Percentiles rank a stretch among this genome's conserved stretches.
Evolutionary conservation across 805 yeast species (phyloP).

Genomic region (Naumovozyma dairenensis): DNA sequence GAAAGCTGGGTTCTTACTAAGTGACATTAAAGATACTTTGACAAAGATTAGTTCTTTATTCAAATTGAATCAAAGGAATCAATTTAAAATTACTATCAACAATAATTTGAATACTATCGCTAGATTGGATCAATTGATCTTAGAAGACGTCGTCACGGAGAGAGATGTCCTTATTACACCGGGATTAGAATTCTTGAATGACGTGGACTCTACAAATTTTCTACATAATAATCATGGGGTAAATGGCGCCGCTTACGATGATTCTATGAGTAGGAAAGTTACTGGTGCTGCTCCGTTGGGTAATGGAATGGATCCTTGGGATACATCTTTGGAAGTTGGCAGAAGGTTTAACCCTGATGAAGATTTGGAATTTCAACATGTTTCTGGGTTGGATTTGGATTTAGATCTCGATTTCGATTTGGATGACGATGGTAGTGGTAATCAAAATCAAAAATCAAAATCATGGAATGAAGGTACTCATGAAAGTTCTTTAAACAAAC

Average conservation of each 20-base stretch:
- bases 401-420: constrained; percentile 26
- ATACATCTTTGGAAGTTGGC: constrained; percentile 26
- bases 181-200: constrained; percentile 34
- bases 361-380: constrained; percentile 12
- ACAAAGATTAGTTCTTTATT: constrained; percentile 63
- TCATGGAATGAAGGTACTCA: constrained; percentile 23
- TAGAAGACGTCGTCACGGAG: constrained; percentile 73
- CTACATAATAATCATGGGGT: constrained; percentile 4
- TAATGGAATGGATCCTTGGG: constrained; percentile 11
- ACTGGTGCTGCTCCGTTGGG: constrained; percentile 23
- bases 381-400: constrained; percentile 23
- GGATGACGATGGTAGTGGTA: constrained; percentile 6
- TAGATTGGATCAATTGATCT: constrained; percentile 47
- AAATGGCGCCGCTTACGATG: too few relatives aligned
- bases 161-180: constrained; percentile 63
- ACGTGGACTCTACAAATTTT: constrained; percentile 10
- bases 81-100: constrained; percentile 50
- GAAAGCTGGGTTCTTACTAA: constrained; percentile 71
- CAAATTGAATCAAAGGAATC: constrained; percentile 34
- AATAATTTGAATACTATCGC: constrained; percentile 53
- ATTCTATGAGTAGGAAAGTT: constrained; percentile 21
- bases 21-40: constrained; percentile 73
- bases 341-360: constrained; percentile 20
- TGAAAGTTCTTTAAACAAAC: constrained; percentile 8
- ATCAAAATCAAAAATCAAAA: constrained; percentile 6